Evolutionary conservation across 2,329 filamentous ascomycete species (phyloP).

Genomic region (Fusarium gaditjirri): DNA sequence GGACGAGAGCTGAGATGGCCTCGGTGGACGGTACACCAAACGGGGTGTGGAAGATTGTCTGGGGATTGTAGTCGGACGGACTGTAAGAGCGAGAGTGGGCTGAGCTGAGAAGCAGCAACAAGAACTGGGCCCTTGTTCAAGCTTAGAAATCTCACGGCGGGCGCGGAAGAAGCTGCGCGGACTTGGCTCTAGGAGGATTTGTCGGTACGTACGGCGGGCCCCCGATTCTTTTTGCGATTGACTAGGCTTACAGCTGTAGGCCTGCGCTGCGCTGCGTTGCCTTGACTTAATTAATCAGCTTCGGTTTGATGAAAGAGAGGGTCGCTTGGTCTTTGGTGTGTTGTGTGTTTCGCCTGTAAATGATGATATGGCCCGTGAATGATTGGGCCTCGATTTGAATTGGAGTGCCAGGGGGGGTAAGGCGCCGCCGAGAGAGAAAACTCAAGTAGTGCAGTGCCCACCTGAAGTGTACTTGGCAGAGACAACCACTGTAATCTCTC

Average conservation of each 20-base stretch:
- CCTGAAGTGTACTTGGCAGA: conserved; percentile 31
- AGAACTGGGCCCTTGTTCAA: conserved; percentile 35
- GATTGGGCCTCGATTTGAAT: conserved; percentile 35
- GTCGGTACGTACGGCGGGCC: conserved; percentile 20
- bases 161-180: conserved; percentile 42
- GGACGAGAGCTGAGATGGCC: conserved; percentile 48
- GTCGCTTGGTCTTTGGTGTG: conserved; percentile 20
- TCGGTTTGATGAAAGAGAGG: conserved; percentile 36
- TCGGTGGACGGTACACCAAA: conserved; percentile 41
- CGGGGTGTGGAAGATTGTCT: conserved; percentile 39
- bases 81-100: conserved; percentile 31
- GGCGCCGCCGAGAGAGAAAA: conserved; percentile 34
- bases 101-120: conserved; percentile 38
- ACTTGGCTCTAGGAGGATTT: conserved; percentile 23
- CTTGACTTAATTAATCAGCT: conserved; percentile 41
- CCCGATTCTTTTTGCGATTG: conserved; percentile 21
- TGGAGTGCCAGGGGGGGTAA: conserved; percentile 31
- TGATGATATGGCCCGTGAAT: conserved; percentile 37
- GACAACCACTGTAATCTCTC: conserved; percentile 37
- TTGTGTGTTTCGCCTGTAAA: conserved; percentile 34
- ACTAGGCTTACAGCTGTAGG: not conserved
- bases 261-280: conserved; percentile 11
- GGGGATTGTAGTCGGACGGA: conserved; percentile 40
- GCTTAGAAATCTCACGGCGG: conserved; percentile 38
- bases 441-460: conserved; percentile 33